Conservation (phyloP, 805 yeast genomes). For the Saccharomycopsis guyanensis region DNA sequence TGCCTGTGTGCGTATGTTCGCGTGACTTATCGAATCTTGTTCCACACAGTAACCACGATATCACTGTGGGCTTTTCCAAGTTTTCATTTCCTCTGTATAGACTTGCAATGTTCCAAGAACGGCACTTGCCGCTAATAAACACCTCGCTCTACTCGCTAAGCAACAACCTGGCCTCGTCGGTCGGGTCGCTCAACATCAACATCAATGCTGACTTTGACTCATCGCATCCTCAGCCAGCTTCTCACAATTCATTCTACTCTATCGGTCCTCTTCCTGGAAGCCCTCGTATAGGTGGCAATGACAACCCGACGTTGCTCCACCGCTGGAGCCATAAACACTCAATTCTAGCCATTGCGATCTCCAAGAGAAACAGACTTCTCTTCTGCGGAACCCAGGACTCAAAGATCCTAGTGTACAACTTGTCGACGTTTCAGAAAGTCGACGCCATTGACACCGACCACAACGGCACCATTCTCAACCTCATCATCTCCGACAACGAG, state of each 20-base stretch:
- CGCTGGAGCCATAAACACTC: conserved; percentile 71
- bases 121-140: conserved; percentile 2
- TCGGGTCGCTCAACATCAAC: conserved; percentile 16
- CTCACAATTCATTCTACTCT: not conserved
- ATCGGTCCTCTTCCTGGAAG: not conserved
- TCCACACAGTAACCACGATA: not conserved
- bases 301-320: conserved; percentile 41
- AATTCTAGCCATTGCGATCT: conserved; percentile 61
- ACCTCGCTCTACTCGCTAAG: conserved; percentile 10
- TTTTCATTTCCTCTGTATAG: no score
- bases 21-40: not conserved
- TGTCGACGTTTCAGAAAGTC: conserved; percentile 49
- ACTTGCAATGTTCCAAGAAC: no score
- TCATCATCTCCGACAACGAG: conserved; percentile 39
- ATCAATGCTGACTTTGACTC: conserved; percentile 6
- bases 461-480: conserved; percentile 65
- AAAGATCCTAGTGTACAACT: conserved; percentile 62
- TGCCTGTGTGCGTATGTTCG: conserved; percentile 1
- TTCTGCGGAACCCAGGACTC: conserved; percentile 93
- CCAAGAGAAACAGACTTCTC: conserved; percentile 48
- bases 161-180: conserved; percentile 8
- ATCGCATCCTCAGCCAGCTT: not conserved
- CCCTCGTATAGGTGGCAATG: not conserved
- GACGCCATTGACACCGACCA: conserved; percentile 52
- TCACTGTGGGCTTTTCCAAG: not conserved